Percentiles rank a stretch among this genome's conserved stretches.
phyloP scores from a whole-genome alignment of 2,329 filamentous ascomycete genomes.

The Diaporthe sp. region DNA sequence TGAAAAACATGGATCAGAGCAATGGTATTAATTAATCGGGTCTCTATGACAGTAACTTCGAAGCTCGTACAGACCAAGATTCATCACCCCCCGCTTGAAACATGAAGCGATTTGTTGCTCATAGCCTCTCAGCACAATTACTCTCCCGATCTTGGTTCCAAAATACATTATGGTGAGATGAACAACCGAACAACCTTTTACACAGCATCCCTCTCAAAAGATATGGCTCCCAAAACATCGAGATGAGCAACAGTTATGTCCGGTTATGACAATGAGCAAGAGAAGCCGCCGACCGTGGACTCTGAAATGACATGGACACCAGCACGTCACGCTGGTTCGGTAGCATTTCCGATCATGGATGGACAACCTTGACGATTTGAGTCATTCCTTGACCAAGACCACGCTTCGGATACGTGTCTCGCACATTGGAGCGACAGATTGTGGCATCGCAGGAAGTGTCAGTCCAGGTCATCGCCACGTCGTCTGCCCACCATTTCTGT shows the following conservation, averaged over 20 bases:
- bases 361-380: constrained; percentile 24
- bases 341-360: not conserved
- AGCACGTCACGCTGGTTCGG: not conserved
- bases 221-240: constrained; percentile 38
- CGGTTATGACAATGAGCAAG: constrained; percentile 25
- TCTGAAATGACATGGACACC: constrained; percentile 3
- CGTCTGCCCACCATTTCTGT: constrained; percentile 61
- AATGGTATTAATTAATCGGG: not conserved
- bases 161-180: constrained; percentile 33
- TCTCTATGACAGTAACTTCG: not conserved
- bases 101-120: not conserved
- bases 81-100: not conserved
- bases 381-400: constrained; percentile 27
- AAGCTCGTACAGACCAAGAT: not conserved
- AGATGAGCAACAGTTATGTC: constrained; percentile 37
- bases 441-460: constrained; percentile 55
- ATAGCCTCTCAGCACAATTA: constrained; percentile 9
- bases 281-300: constrained; percentile 24
- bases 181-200: constrained; percentile 27
- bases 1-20: too few relatives aligned
- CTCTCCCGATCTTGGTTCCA: constrained; percentile 2
- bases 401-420: constrained; percentile 45
- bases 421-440: constrained; percentile 52
- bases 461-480: constrained; percentile 58
- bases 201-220: constrained; percentile 34